Base-by-base conservation (phyloP, 495 filamentous ascomycete species). In the Aspergillus panamensis region DNA sequence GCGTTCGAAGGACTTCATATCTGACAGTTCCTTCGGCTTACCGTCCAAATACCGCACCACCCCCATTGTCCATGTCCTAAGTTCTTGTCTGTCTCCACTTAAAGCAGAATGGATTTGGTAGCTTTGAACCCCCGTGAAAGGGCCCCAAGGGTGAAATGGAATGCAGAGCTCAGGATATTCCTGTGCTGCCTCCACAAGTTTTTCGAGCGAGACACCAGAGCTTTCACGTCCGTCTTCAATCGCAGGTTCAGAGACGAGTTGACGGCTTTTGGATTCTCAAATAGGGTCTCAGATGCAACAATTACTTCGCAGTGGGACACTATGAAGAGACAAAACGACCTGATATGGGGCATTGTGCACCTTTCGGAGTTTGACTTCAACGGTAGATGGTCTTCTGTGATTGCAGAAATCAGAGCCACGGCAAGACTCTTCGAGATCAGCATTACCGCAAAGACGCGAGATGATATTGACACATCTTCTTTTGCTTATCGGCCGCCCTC, bases 301-400 rank as follows among this genome's bases (percentile, higher is more conserved):
- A 60, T 75, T 0, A 7, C 62, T 14, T 50, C 56, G 0, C 74
- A 74, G 40, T 72, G 70, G 68, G 14, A 9, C 0, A 55, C 58
- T 19, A 59, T 75, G 59, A 51, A 20, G n/a, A 16, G 51, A 2
- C 14, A 33, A 6, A 40, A 44, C 0, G 51, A 69, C 14, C 29
- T 47, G 0, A 54, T 70, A 0, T 75, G 70, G 69, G 37, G 44
- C 0, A 45, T 64, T n/a, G 69, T 75, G 0, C 66, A 73, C 31
- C 8, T 56, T 0, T 66, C 63, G 0, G 51, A 53, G 1, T 71
- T 71, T 57, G 48, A 55, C 4, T 49, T 32, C 2, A 40, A 68
- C 2, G 53, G 51, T 6, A 47, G 48, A 6, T 75, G 68, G 64
- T 51, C 31, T 8, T 31, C 57, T 3, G 32, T 64, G 1, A 49